Conservation (phyloP, 768 basidiomycete genomes). For the Suillus plorans region DNA sequence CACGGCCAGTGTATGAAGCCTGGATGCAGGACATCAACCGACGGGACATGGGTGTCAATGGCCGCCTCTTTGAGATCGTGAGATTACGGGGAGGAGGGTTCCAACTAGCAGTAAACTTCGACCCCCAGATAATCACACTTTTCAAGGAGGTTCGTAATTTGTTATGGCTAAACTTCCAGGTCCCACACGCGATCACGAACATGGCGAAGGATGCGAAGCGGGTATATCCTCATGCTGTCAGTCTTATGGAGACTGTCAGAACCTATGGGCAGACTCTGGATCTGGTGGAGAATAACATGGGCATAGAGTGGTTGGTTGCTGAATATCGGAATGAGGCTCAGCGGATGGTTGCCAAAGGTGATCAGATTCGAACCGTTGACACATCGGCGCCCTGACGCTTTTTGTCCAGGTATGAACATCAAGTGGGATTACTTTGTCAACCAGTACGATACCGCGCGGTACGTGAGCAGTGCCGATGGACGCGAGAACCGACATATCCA, state of each 20-base stretch:
- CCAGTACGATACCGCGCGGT: constrained; percentile 83
- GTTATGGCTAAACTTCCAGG: constrained; percentile 93
- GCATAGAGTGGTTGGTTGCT: constrained; percentile 91
- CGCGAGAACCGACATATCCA: constrained; percentile 87
- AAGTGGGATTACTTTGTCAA: constrained; percentile 98
- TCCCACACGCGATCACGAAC: constrained; percentile 91
- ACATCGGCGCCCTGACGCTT: background rate
- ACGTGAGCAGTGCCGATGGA: constrained; percentile 70
- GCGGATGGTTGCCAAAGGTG: constrained; percentile 89
- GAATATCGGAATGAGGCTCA: constrained; percentile 93
- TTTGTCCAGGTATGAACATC: constrained; percentile 78
- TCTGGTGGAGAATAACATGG: constrained; percentile 85
- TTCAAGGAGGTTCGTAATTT: constrained; percentile 98
- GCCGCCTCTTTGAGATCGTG: constrained; percentile 90
- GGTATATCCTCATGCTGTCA: constrained; percentile 97
- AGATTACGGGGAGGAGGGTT: constrained; percentile 69
- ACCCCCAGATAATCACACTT: constrained; percentile 95
- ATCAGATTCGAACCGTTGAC: background rate
- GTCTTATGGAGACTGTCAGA: constrained; percentile 97
- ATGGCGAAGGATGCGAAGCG: constrained; percentile 99
- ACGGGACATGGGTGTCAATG: constrained; percentile 88
- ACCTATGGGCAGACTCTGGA: constrained; percentile 96
- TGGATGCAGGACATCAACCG: constrained; percentile 96
- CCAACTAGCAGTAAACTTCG: constrained; percentile 95
- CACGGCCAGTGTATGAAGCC: constrained; percentile 89